Evolutionary conservation across 495 filamentous ascomycete genomes (phyloP), one percentile per base, ranked within the genome.

Genomic region (Xylaria nigripes): DNA sequence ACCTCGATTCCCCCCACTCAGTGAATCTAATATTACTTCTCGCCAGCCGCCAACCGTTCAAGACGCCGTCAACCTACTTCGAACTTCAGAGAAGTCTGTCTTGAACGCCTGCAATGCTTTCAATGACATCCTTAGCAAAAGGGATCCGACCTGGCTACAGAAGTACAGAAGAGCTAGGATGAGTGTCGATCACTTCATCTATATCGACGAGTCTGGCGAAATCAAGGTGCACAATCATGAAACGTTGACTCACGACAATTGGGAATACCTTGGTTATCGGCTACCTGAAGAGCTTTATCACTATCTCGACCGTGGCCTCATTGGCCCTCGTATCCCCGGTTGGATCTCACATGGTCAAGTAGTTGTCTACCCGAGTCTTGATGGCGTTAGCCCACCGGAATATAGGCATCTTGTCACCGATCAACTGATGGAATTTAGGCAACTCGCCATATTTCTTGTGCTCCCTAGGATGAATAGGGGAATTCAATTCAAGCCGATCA

Each of bases 221-320:
- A 78, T 95, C 44, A 83, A 81, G 48, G 84, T 86, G 3, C 74
- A 89, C 62, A 81, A 89, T 54, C 75, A 75, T 29, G 82, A 85
- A 7, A 71, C 79, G 30, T 78, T 86, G 2, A 90, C 93, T 16
- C 76, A 73, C 19, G 92, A 97, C 68, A 78, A 90, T 56, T 87
- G 93, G 68, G 85, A 91, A 59, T 87, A 96, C 64, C 85, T 95
- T 58, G 90, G 90, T 19, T 82, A 90, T 50, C 87, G 90, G 29
- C 76, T 99, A 15, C 90, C 94, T 1, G 83, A 90, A 49, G 94
- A 99, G 70, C 73, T 99, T 6, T 95, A 90, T 66, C 86, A 87
- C 66, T 97, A 99, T 61, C 78, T 97, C 29, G 88, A 89, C 54
- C 84, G 80, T 27, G 93, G 88, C 25, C 68, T 96, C 15, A 79